Base-by-base conservation (phyloP, 2,329 filamentous ascomycete genomes). In the Fusarium keratoplasticum region DNA sequence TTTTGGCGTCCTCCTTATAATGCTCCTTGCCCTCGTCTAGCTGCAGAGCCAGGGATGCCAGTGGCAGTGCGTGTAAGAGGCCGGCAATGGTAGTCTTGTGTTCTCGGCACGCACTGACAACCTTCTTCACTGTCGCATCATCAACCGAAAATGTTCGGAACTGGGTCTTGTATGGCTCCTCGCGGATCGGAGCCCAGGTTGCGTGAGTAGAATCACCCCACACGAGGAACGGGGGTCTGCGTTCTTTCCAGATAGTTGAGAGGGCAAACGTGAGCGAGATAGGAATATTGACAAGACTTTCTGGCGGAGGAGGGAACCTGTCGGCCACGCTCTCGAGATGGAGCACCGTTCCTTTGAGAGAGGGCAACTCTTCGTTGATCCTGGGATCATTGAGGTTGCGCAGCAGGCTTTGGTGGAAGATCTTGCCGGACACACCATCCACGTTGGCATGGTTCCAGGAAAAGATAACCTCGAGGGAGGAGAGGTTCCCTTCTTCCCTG, bases 381-480 rank as follows among this genome's bases (percentile, higher is more conserved):
- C 42, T 58, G 9, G 44, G 29, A 4, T 63, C 33, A 35, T 80
- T 79, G 50, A 82, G 79, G 35, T 77, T 74, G 8, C 69, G 66
- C 6, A 82, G 55, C 9, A 82, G 58, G 18, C 71, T 76, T 55
- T 76, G 59, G 44, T 82, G 80, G n/a, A 82, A 79, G 5, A 82
- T 73, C 61, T 80, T 82, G 44, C 73, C 78, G 22, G 79, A 71
- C n/a, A 74, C 79, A 1, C 80, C 81, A 42, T 82, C 81, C 5
- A 64, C 69, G 7, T 69, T 70, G 27, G 76, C 61, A 60, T 82
- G 81, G 33, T 77, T 79, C 62, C 72, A 80, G 11, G 69, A 68
- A 47, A 81, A 76, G 13, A 81, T 29, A 16, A 78, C 66, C n/a
- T 82, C 77, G 5, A 81, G 42, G 6, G 64, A 68, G 20, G 52